A percentile compares a stretch with the other conserved stretches of the same genome.
Conservation (phyloP, 192 early-diverging fungal genomes). For the Martensiomyces pterosporus region DNA sequence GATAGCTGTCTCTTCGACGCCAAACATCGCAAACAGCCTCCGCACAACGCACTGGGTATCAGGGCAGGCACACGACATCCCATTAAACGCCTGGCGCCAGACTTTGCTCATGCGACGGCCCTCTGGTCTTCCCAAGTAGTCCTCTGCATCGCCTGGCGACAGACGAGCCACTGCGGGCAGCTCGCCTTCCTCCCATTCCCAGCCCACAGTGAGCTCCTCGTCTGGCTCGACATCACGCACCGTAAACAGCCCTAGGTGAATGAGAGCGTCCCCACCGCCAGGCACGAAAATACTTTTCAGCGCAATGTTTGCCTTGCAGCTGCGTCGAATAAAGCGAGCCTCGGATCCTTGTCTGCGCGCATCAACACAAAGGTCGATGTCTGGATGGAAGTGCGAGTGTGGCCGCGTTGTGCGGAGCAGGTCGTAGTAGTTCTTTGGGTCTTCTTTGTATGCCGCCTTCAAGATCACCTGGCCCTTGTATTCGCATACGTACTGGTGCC, state of each 20-base stretch:
- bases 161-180: slow-evolving; percentile 38
- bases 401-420: slow-evolving; percentile 60
- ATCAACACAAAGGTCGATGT: slow-evolving; percentile 65
- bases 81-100: slow-evolving; percentile 50
- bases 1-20: slow-evolving; percentile 26
- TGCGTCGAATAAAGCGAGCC: slow-evolving; percentile 61
- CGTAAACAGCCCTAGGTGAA: slow-evolving; percentile 68
- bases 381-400: slow-evolving; percentile 62
- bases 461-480: slow-evolving; percentile 70
- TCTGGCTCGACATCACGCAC: slow-evolving; percentile 53
- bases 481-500: slow-evolving; percentile 62
- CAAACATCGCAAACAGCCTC: slow-evolving; percentile 39
- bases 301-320: slow-evolving; percentile 64
- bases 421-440: slow-evolving; percentile 63
- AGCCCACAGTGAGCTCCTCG: slow-evolving; percentile 66
- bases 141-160: slow-evolving; percentile 27
- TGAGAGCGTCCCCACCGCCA: slow-evolving; percentile 39
- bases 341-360: slow-evolving; percentile 66
- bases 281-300: slow-evolving; percentile 58
- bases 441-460: slow-evolving; percentile 61
- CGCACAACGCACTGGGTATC: slow-evolving; percentile 32
- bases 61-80: slow-evolving; percentile 34
- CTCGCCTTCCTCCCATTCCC: slow-evolving; percentile 63
- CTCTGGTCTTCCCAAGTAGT: slow-evolving; percentile 43
- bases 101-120: slow-evolving; percentile 50